These are phyloP conservation scores for Boletus rubroflammeus DNA, from an alignment of 768 basidiomycete species.

Conservation along the genomic window DNA sequence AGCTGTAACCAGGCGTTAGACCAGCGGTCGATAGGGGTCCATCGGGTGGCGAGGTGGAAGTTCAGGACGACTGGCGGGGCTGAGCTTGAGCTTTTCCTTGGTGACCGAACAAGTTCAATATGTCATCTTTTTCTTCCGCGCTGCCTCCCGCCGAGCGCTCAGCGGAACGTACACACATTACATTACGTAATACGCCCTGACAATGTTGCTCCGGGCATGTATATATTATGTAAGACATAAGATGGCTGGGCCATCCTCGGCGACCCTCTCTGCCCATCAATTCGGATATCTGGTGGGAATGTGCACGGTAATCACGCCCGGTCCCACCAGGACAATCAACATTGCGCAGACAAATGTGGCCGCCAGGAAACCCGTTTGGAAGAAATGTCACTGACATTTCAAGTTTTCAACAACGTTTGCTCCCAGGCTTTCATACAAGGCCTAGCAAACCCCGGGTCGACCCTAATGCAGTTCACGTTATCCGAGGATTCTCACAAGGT, in stretches of 20 bases:
- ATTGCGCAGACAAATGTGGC: background rate
- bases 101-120: constrained; percentile 4
- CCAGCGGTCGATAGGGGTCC: background rate
- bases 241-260: background rate
- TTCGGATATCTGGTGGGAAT: constrained; percentile 4
- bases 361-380: constrained; percentile 1
- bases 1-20: background rate
- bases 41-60: background rate
- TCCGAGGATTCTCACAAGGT: constrained; percentile 20
- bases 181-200: constrained; percentile 11
- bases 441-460: constrained; percentile 4
- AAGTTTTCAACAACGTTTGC: background rate
- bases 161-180: background rate
- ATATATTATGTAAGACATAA: background rate
- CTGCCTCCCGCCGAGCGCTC: background rate
- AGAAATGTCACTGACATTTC: constrained; percentile 1
- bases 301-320: background rate
- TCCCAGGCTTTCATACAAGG: constrained; percentile 11
- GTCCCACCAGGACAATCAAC: constrained; percentile 4
- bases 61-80: background rate
- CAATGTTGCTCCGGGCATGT: background rate
- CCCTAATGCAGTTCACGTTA: constrained; percentile 14
- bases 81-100: background rate
- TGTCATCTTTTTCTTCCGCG: background rate
- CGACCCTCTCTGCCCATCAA: background rate